Conservation (phyloP, 2,329 filamentous ascomycete species). For the Emergomyces pasteurianus region DNA sequence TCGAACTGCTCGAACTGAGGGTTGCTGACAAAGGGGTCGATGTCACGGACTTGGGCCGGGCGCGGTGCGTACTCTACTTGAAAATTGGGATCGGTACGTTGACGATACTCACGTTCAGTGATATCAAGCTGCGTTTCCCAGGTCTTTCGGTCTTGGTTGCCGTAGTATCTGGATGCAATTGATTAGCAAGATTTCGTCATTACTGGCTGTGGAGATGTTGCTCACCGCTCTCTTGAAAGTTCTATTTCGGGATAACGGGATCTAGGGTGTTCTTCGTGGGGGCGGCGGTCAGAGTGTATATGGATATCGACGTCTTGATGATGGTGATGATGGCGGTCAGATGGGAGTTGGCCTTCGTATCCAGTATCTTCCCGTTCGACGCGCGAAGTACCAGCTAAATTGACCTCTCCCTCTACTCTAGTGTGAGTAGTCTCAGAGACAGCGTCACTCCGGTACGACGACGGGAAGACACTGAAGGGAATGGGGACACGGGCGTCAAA, state of each 20-base stretch:
- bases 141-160: conserved; percentile 27
- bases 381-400: conserved; percentile 60
- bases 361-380: conserved; percentile 98
- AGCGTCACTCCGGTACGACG: conserved; percentile 76
- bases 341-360: conserved; percentile 53
- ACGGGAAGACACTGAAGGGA: conserved; percentile 99
- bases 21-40: conserved; percentile 18
- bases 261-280: conserved; percentile 24
- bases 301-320: conserved; percentile 70
- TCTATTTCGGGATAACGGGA: conserved; percentile 38
- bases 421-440: conserved; percentile 54
- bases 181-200: conserved; percentile 1
- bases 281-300: conserved; percentile 40
- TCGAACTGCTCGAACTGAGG: conserved; percentile 12
- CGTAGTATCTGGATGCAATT: conserved; percentile 12
- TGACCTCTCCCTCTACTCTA: conserved; percentile 83
- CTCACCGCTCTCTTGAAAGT: conserved; percentile 39
- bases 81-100: conserved; percentile 45
- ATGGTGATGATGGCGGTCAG: conserved; percentile 53
- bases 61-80: conserved; percentile 33
- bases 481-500: conserved; percentile 99
- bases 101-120: conserved; percentile 53
- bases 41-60: conserved; percentile 20
- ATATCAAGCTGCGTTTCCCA: conserved; percentile 40
- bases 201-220: not conserved